Conservation (phyloP, 441 rosid genomes). For the Brassica balearica region DNA sequence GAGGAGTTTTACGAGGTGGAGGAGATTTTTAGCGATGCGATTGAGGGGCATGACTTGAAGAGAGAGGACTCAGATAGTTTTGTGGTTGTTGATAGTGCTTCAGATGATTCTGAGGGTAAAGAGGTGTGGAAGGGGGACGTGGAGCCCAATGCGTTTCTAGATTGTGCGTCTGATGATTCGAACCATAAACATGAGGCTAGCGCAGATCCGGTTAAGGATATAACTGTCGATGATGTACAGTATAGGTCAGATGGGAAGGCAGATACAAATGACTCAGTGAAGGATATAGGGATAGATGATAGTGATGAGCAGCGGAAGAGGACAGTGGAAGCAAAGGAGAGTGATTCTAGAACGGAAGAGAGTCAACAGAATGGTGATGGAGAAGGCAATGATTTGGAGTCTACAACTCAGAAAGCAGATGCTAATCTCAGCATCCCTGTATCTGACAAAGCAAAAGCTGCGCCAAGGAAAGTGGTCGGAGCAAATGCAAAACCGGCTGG, state of each 20-base stretch:
- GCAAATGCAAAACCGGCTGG: conserved; percentile 53
- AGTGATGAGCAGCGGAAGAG: conserved; percentile 55
- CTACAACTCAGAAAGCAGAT: conserved; percentile 42
- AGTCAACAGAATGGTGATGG: conserved; percentile 48
- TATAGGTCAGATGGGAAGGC: conserved; percentile 59
- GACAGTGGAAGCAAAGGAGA: conserved; percentile 52
- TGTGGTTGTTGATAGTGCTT: conserved; percentile 44
- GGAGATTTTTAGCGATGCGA: conserved; percentile 81
- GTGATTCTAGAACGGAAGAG: conserved; percentile 48
- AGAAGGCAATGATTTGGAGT: too few species aligned
- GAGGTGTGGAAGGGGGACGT: conserved; percentile 72
- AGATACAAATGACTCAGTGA: conserved; percentile 66
- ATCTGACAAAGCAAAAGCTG: conserved; percentile 50
- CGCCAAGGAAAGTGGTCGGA: conserved; percentile 57
- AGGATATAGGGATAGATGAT: conserved; percentile 87
- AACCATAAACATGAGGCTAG: conserved; percentile 54
- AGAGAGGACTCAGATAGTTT: conserved; percentile 32
- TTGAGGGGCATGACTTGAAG: conserved; percentile 59
- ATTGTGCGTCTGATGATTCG: conserved; percentile 75
- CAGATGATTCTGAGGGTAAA: conserved; percentile 53
- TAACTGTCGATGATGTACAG: conserved; percentile 87
- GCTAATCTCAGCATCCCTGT: conserved; percentile 56
- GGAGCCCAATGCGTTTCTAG: conserved; percentile 69
- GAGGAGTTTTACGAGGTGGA: conserved; percentile 98
- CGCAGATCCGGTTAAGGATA: conserved; percentile 81